Base-by-base conservation (phyloP, 1,284 basidiomycete species). In the Sutorius eximius region DNA sequence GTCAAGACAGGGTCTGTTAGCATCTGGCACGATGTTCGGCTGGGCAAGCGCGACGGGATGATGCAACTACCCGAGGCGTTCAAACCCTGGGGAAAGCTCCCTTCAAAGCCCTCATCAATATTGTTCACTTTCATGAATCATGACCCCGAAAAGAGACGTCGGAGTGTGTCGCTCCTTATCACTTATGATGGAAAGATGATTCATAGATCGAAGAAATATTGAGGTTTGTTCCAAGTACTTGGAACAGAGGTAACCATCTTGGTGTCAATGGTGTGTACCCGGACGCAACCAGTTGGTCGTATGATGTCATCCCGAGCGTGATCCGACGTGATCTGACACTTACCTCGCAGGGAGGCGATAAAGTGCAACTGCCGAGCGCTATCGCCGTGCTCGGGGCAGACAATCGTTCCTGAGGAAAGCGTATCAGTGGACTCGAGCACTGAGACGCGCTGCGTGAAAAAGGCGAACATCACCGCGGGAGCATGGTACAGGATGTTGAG, bases 21-120 rank as follows among this genome's bases (percentile, higher is more conserved):
- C 63, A 93, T 95, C 73, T n/a, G n/a, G n/a, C 94, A 95, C 67
- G 93, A 96, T 70, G 79, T 96, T 42, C 78, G 90, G 50, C 82
- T 82, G 57, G 91, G 89, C 37, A 89, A 89, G 68, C 76, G 82
- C 40, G 86, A 87, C 38, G 93, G 90, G 75, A 83, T 95, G 59
- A 64, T 87, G 8, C 85, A 91, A 67, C 74, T 96, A 29, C 71
- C 95, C 61, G 83, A 81, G 60, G 87, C 89, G 51, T 73, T 95
- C 60, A 74, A 55, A 80, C 77, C 45, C 75, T 87, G 48, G 79
- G 80, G 15, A 77, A 54, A 72, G 73, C 15, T 7, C 70, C 3
- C 65, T 75, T 15, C 66, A 56, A 5, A 54, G 52, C 43, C 43
- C 43, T 30, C 43, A 29, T 30, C 43, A 13, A 6, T n/a, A 30